A percentile compares a stretch with the other conserved stretches of the same genome.
phyloP scores from a whole-genome alignment of 306 rosid species.

The Malus domestica region DNA sequence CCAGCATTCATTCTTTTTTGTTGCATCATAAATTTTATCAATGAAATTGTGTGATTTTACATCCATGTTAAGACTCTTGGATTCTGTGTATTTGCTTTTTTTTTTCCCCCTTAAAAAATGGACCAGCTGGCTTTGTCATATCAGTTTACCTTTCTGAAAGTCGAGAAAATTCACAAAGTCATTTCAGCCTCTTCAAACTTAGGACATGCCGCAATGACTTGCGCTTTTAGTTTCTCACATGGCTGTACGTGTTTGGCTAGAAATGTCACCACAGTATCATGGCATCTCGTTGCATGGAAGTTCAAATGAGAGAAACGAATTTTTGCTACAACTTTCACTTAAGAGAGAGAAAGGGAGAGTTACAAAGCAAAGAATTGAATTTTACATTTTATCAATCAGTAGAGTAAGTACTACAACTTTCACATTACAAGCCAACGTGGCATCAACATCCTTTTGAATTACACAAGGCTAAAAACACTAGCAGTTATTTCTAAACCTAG shows the following conservation, averaged over 20 bases:
- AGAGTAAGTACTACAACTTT: not conserved
- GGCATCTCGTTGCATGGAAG: too few relatives aligned
- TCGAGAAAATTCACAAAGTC: too few relatives aligned
- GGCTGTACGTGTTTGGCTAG: not conserved
- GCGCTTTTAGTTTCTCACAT: not conserved
- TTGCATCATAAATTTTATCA: not conserved
- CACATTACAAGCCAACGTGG: conserved; percentile 13
- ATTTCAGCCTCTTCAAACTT: too few relatives aligned
- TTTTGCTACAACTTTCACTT: not conserved
- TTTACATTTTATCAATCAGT: not conserved
- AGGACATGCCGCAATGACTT: too few relatives aligned
- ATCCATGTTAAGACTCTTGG: not conserved
- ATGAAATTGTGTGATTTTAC: not conserved
- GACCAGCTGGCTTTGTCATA: too few relatives aligned
- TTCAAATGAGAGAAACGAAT: not conserved
- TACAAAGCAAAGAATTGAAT: not conserved
- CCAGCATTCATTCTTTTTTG: conserved; percentile 9
- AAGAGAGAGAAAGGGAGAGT: too few relatives aligned
- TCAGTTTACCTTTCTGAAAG: too few relatives aligned
- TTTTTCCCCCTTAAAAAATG: not conserved
- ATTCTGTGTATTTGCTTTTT: not conserved
- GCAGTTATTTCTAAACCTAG: conserved; percentile 25
- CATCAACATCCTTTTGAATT: conserved; percentile 1
- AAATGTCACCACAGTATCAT: too few relatives aligned
- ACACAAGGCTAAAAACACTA: conserved; percentile 8